These are phyloP conservation scores for Kondoa subrosea DNA, from an alignment of 768 basidiomycete genomes.

Conservation along the genomic window DNA sequence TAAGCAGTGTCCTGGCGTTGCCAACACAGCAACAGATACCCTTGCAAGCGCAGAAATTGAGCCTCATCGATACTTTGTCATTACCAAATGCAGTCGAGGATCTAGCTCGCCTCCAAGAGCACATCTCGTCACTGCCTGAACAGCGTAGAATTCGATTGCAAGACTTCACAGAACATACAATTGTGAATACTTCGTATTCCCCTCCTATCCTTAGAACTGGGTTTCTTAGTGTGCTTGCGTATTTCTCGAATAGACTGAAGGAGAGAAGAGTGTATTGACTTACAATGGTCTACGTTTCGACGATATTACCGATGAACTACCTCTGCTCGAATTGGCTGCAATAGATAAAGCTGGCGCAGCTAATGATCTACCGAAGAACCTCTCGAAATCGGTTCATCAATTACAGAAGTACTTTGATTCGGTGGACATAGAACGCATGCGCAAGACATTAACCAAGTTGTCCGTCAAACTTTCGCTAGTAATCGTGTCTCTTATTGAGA, in stretches of 20 bases:
- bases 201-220: too few species aligned
- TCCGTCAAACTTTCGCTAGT: background rate
- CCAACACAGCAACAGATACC: background rate
- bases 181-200: too few species aligned
- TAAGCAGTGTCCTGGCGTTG: background rate
- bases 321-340: background rate
- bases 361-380: constrained; percentile 11
- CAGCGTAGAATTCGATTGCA: background rate
- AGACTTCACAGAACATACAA: background rate
- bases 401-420: constrained; percentile 18
- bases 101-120: background rate
- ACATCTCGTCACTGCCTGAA: background rate
- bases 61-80: background rate
- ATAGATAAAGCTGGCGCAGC: constrained; percentile 8
- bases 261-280: constrained; percentile 24
- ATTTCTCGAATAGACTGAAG: too few species aligned
- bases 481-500: background rate
- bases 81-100: background rate
- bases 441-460: constrained; percentile 22
- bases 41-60: background rate
- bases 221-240: too few species aligned
- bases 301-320: constrained; percentile 24
- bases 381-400: constrained; percentile 14
- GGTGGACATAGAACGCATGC: constrained; percentile 18
- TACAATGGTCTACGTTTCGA: constrained; percentile 19